Evolutionary conservation across 805 yeast species (phyloP), one percentile per base, ranked within the genome.

Genomic region (Sporopachydermia lactativora): DNA sequence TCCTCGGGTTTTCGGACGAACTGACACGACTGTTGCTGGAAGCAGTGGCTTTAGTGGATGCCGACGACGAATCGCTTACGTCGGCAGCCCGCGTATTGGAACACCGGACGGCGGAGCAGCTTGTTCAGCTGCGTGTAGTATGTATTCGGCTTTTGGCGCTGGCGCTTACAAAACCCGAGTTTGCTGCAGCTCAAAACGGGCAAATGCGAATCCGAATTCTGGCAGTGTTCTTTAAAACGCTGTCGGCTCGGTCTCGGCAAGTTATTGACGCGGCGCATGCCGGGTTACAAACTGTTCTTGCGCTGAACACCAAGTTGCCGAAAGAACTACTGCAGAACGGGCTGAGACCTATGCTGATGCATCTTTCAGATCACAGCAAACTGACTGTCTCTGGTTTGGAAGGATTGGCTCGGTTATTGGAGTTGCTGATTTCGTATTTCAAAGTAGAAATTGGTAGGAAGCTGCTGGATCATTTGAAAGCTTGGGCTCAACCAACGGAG

Each of bases 401-500:
- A 52, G 96, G 97, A 0, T 65, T 92, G 16, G 94, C 96, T 0
- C 66, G 94, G 36, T 65, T 92, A 19, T 65, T 92, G 35, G 96
- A 89, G 52, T 64, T 94, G 16, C 64, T 92, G 48, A 86, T 89
- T 28, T 84, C 94, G 3, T 89, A 92, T 52, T 92, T 92, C 67
- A 81, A 94, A 55, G 96, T 94, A 15, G 99, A 92, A 57, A 89
- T 92, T 48, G 99, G 99, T 19, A 72, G 86, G 39, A 92, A 92
- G 52, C 62, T 92, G 40, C 68, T 94, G 19, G 97, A 92, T 53
- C 98, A 92, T 59, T 65, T 92, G 47, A 81, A 79, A 72, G 95
- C 96, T 0, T 88, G 96, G 95, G 94, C 96, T 0, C 88, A 83
- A 50, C 84, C 92, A 2, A 72, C 73, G 18, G 73, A 82, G 1